These are phyloP conservation scores for Mortierella sp. DNA, from an alignment of 371 early-diverging fungal genomes.

Conservation along the genomic window DNA sequence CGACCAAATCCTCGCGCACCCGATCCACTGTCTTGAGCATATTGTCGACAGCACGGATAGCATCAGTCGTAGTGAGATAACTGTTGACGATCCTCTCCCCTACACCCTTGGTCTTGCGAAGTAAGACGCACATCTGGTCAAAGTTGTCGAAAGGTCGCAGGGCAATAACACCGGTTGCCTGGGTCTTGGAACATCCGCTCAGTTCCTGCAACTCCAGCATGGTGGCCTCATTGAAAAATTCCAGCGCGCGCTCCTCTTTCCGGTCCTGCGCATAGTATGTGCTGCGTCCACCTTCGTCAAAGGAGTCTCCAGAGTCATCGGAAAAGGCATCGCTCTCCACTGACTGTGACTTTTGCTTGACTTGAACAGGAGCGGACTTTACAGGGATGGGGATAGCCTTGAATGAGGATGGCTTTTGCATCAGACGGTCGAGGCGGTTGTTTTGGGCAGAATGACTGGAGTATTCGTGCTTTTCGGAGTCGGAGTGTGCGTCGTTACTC, in stretches of 20 bases:
- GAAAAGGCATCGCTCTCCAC: constrained; percentile 14
- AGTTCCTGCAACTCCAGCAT: constrained; percentile 75
- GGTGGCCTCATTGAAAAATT: constrained; percentile 77
- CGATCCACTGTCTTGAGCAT: constrained; percentile 77
- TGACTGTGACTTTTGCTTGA: background rate
- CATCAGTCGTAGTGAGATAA: constrained; percentile 77
- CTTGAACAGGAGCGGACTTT: background rate
- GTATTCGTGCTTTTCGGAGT: no score
- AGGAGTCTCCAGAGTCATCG: constrained; percentile 33
- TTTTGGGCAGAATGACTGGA: background rate
- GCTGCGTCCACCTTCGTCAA: constrained; percentile 21
- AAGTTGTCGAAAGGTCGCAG: constrained; percentile 77
- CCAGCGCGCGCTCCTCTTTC: constrained; percentile 64
- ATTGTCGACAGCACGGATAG: constrained; percentile 80
- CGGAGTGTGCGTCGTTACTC: background rate
- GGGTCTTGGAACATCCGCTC: constrained; percentile 71
- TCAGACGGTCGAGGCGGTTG: background rate
- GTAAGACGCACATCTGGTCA: constrained; percentile 65
- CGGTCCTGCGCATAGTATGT: constrained; percentile 40
- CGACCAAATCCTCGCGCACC: constrained; percentile 66
- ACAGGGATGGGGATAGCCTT: background rate
- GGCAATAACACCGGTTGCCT: constrained; percentile 69
- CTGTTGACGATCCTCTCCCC: constrained; percentile 71
- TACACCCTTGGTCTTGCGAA: constrained; percentile 71
- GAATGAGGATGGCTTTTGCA: background rate